These are phyloP conservation scores for Ophiocordyceps unilateralis DNA, from an alignment of 2,329 filamentous ascomycete species.

Conservation along the genomic window DNA sequence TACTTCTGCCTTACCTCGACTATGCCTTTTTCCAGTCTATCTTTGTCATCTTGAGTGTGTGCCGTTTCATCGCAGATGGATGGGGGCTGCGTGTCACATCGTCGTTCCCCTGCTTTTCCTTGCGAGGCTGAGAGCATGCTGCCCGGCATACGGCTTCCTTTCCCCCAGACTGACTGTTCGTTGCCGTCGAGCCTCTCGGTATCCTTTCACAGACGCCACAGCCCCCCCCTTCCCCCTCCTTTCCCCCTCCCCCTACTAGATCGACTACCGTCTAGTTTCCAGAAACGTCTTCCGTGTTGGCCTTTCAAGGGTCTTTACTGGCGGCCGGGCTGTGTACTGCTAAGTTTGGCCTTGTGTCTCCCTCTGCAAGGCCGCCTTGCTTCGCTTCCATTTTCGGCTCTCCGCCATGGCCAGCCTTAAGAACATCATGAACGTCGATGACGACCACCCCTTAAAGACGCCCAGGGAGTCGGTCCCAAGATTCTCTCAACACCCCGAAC, in stretches of 20 bases:
- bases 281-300: slow-evolving; percentile 11
- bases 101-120: slow-evolving; percentile 4
- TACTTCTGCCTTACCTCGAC: slow-evolving; percentile 3
- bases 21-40: slow-evolving; percentile 3
- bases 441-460: slow-evolving; percentile 31
- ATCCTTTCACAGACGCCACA: slow-evolving; percentile 6
- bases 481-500: slow-evolving; percentile 10
- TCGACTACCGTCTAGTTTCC: slow-evolving; percentile 9
- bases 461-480: slow-evolving; percentile 21
- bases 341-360: slow-evolving; percentile 22
- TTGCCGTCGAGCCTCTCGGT: slow-evolving; percentile 2
- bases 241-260: not conserved
- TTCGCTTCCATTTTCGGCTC: slow-evolving; percentile 22
- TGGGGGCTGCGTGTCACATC: slow-evolving; percentile 7
- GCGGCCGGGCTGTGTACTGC: slow-evolving; percentile 27
- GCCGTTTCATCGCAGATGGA: slow-evolving; percentile 9
- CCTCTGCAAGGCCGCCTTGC: slow-evolving; percentile 9
- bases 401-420: slow-evolving; percentile 35
- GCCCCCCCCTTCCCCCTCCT: slow-evolving; percentile 4
- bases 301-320: slow-evolving; percentile 12
- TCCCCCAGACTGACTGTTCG: slow-evolving; percentile 1
- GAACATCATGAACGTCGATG: slow-evolving; percentile 39
- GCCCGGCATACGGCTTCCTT: slow-evolving; percentile 1
- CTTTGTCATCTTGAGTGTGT: slow-evolving; percentile 4
- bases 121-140: slow-evolving; percentile 6